A percentile compares a stretch with the other conserved stretches of the same genome.
Conservation (phyloP, 306 rosid genomes). For the Gastrolobium bilobum region DNA sequence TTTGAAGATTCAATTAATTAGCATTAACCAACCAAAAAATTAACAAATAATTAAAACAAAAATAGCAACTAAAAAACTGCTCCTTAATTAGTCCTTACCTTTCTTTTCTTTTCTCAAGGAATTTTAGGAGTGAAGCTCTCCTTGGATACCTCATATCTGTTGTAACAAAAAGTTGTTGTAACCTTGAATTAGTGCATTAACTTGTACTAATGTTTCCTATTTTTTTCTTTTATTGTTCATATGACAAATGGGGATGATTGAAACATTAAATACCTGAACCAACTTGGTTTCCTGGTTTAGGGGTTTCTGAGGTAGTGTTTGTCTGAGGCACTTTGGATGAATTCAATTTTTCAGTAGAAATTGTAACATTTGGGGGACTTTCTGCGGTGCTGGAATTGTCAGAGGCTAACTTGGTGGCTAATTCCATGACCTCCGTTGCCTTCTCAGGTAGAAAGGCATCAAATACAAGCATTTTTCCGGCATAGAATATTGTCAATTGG, state of each 20-base stretch:
- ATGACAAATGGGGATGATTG: neutral
- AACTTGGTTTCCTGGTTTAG: constrained; percentile 45
- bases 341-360: constrained; percentile 43
- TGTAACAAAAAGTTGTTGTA: constrained; percentile 6
- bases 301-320: constrained; percentile 43
- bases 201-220: neutral
- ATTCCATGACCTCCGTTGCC: constrained; percentile 77
- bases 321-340: constrained; percentile 31
- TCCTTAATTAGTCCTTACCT: constrained; percentile 56
- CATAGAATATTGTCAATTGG: constrained; percentile 77
- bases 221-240: neutral
- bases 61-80: neutral
- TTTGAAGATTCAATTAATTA: neutral
- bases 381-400: constrained; percentile 5
- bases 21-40: neutral
- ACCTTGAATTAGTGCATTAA: constrained; percentile 28
- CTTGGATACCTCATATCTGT: constrained; percentile 82
- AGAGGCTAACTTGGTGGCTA: constrained; percentile 70
- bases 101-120: constrained; percentile 91
- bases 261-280: constrained; percentile 54
- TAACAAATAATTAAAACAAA: neutral
- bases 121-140: constrained; percentile 88
- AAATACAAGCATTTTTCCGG: constrained; percentile 75
- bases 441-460: constrained; percentile 62
- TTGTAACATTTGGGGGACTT: constrained; percentile 25